phyloP scores from a whole-genome alignment of 306 rosid species.

The Cicer bijugum region DNA sequence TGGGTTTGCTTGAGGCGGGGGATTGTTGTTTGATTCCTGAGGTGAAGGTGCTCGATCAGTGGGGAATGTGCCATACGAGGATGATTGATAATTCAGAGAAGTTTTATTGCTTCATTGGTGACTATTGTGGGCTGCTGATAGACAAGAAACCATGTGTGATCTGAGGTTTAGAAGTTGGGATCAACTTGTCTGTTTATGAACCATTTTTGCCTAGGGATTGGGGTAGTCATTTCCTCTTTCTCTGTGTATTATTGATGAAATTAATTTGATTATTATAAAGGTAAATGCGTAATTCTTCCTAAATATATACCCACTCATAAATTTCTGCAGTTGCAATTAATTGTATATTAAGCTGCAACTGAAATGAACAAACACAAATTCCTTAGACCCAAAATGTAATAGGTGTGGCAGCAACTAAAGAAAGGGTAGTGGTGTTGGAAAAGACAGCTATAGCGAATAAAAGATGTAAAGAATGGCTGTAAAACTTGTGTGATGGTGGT shows the following conservation, averaged over 20 bases:
- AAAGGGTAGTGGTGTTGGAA: not conserved
- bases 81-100: no score
- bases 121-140: no score
- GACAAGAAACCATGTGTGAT: not conserved
- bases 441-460: not conserved
- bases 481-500: not conserved
- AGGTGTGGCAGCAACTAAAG: not conserved
- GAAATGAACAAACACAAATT: no score
- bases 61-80: no score
- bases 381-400: no score
- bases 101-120: no score
- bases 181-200: no score
- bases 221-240: not conserved
- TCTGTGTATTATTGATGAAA: not conserved
- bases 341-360: no score
- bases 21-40: no score
- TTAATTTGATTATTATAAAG: not conserved
- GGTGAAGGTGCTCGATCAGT: no score
- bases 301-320: not conserved
- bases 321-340: not conserved
- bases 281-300: not conserved
- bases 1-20: no score
- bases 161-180: not conserved
- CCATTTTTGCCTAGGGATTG: not conserved
- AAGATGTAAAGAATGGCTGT: not conserved